Percentiles rank a stretch among this genome's conserved stretches.
phyloP scores from a whole-genome alignment of 257 asterid genomes.

The Vinca minor region DNA sequence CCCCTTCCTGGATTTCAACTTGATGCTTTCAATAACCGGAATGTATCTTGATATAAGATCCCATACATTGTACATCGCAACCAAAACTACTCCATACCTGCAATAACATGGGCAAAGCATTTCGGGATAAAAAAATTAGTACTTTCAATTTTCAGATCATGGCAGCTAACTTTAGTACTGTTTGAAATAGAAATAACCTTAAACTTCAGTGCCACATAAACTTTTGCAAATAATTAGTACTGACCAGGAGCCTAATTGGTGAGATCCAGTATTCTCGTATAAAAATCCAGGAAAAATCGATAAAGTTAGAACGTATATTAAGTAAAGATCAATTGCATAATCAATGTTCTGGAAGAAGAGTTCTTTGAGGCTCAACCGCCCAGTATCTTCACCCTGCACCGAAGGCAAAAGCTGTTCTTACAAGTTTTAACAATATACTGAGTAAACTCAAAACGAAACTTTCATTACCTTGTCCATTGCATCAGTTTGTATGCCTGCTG shows the following conservation, averaged over 20 bases:
- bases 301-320: slow-evolving; percentile 47
- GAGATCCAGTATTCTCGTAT: slow-evolving; percentile 68
- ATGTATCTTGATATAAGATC: slow-evolving; percentile 35
- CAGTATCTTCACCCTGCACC: slow-evolving; percentile 22
- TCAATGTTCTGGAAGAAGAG: slow-evolving; percentile 46
- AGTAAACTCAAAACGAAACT: not conserved
- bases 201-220: too few species aligned
- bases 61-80: slow-evolving; percentile 30
- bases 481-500: slow-evolving; percentile 41
- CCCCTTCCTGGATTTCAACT: slow-evolving; percentile 26
- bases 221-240: too few species aligned
- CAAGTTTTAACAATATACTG: not conserved
- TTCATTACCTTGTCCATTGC: slow-evolving; percentile 12
- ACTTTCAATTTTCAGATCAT: not conserved
- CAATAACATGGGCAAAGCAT: not conserved
- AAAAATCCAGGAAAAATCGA: slow-evolving; percentile 69
- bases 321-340: slow-evolving; percentile 38
- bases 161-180: too few species aligned
- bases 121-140: not conserved
- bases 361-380: slow-evolving; percentile 46
- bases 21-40: slow-evolving; percentile 21
- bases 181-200: too few species aligned
- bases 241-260: too few species aligned
- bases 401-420: not conserved
- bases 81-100: slow-evolving; percentile 34